Evolutionary conservation across 345 rosid species (phyloP).

Genomic region (Zanthoxylum bungeanum): DNA sequence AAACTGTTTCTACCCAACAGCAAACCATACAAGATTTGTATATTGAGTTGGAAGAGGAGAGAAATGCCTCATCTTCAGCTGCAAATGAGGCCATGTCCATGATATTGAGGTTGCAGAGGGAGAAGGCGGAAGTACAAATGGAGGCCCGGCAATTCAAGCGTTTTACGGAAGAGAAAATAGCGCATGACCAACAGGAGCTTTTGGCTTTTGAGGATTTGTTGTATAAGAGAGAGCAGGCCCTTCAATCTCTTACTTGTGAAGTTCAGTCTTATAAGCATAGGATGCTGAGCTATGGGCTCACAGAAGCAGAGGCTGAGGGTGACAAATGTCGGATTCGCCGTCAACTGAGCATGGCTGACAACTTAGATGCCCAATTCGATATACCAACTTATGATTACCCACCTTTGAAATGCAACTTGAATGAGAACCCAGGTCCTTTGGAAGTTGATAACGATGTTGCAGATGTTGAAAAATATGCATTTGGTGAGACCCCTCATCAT

Average conservation of each 20-base stretch:
- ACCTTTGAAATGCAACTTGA: constrained; percentile 68
- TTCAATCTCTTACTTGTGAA: constrained; percentile 81
- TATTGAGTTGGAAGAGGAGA: constrained; percentile 83
- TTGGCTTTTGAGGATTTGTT: constrained; percentile 69
- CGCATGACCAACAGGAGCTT: constrained; percentile 87
- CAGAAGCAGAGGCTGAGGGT: constrained; percentile 66
- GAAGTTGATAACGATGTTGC: constrained; percentile 58
- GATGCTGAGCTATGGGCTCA: constrained; percentile 89
- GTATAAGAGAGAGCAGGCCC: constrained; percentile 84
- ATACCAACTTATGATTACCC: constrained; percentile 66
- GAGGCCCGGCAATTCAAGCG: constrained; percentile 91
- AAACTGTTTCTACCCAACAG: constrained; percentile 74
- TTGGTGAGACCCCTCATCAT: constrained; percentile 58
- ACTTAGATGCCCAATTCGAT: constrained; percentile 42
- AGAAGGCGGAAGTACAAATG: constrained; percentile 95
- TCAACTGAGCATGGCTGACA: constrained; percentile 42
- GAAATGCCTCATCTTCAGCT: constrained; percentile 90
- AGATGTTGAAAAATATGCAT: constrained; percentile 73
- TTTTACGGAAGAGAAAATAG: constrained; percentile 84
- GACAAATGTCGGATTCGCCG: constrained; percentile 41
- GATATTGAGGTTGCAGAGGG: constrained; percentile 93
- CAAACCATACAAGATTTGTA: constrained; percentile 61
- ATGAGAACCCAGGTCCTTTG: constrained; percentile 45
- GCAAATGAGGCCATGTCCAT: constrained; percentile 98
- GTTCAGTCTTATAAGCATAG: constrained; percentile 88